A percentile compares a stretch with the other conserved stretches of the same genome.
Conservation (phyloP, 2,329 filamentous ascomycete genomes). For the Trichothecium roseum region DNA sequence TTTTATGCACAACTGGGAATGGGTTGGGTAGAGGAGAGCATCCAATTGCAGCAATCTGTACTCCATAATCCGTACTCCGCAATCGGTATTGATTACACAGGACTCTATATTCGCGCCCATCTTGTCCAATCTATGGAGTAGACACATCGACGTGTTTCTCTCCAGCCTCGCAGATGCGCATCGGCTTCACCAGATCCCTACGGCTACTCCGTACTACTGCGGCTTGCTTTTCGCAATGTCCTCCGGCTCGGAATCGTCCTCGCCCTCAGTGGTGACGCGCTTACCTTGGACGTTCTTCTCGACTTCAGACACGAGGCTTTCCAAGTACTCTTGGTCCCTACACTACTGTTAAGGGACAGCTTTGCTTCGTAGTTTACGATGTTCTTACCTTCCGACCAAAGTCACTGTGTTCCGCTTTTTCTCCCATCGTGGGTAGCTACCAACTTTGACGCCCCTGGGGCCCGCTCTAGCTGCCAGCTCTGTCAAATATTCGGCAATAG, state of each 20-base stretch:
- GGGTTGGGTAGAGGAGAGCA: no score
- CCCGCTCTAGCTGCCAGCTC: slow-evolving; percentile 65
- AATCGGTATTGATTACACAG: no score
- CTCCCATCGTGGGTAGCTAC: slow-evolving; percentile 89
- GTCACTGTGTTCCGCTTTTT: slow-evolving; percentile 84
- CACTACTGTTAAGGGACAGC: background rate
- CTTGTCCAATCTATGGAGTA: no score
- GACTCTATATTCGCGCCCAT: no score
- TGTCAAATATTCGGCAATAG: slow-evolving; percentile 73
- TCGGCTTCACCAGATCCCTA: no score
- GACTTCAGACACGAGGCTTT: slow-evolving; percentile 69
- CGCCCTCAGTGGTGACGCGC: slow-evolving; percentile 59
- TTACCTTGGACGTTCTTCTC: slow-evolving; percentile 64
- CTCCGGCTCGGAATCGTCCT: slow-evolving; percentile 38
- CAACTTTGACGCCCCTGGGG: slow-evolving; percentile 76
- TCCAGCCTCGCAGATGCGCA: no score
- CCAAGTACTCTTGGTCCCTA: slow-evolving; percentile 65
- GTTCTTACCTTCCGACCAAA: slow-evolving; percentile 53
- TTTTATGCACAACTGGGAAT: no score
- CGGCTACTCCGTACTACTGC: background rate
- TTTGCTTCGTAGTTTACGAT: background rate
- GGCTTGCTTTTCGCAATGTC: slow-evolving; percentile 3
- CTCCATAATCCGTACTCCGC: no score
- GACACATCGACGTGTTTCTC: no score
- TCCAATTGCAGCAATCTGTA: no score